Conservation (phyloP, 441 rosid genomes). For the Sinapis alba region DNA sequence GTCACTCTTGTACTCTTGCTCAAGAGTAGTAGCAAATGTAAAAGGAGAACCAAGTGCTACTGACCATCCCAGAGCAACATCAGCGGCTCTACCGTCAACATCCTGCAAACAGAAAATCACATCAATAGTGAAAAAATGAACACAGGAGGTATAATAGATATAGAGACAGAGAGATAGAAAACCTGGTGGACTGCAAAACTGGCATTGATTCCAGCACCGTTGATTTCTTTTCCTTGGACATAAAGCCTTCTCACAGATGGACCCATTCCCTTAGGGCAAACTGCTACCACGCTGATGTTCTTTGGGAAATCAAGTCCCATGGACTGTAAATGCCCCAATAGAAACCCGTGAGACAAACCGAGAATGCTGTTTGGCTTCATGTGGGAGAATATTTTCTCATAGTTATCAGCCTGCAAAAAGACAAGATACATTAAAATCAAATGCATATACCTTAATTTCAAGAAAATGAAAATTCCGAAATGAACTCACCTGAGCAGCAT, state of each 20-base stretch:
- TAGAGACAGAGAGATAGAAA: neutral
- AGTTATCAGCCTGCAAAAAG: neutral
- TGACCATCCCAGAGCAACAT: slow-evolving; percentile 1
- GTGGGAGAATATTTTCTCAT: slow-evolving; percentile 6
- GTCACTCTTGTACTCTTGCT: slow-evolving; percentile 10
- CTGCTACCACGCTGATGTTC: slow-evolving; percentile 1
- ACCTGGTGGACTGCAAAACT: neutral
- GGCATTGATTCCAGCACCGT: slow-evolving; percentile 5
- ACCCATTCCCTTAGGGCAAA: slow-evolving; percentile 4
- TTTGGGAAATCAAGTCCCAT: neutral
- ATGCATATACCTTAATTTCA: too few relatives aligned
- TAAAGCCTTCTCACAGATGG: slow-evolving; percentile 1
- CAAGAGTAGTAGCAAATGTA: neutral
- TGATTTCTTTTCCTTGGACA: neutral
- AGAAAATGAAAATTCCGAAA: neutral
- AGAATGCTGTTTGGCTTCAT: slow-evolving; percentile 7
- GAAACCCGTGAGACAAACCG: slow-evolving; percentile 2
- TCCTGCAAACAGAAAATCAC: neutral
- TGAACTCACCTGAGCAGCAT: slow-evolving; percentile 77
- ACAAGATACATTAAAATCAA: neutral
- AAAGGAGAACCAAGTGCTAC: slow-evolving; percentile 6
- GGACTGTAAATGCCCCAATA: neutral
- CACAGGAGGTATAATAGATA: neutral
- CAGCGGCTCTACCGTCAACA: slow-evolving; percentile 1
- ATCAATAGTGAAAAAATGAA: neutral